Percentiles rank a stretch among this genome's conserved stretches.
phyloP scores from a whole-genome alignment of 148 eudicot genomes.

The Polygonum aviculare region DNA sequence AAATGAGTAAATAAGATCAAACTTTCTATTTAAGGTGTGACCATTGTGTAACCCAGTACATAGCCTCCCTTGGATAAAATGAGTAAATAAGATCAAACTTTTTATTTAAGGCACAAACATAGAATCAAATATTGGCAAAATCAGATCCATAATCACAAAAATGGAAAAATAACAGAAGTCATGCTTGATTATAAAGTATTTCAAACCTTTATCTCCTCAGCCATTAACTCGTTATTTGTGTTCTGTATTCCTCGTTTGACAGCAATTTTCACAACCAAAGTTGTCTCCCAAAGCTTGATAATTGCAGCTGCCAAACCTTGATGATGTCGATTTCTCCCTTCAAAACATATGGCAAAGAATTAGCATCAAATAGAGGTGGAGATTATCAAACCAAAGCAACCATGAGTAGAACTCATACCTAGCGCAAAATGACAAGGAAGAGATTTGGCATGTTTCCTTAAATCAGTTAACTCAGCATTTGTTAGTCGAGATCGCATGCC shows the following conservation, averaged over 20 bases:
- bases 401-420: constrained; percentile 35
- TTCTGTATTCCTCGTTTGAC: constrained; percentile 98
- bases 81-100: not conserved
- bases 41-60: not conserved
- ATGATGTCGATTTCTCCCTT: constrained; percentile 96
- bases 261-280: constrained; percentile 92
- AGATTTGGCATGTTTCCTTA: constrained; percentile 77
- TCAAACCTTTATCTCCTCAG: constrained; percentile 81
- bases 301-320: constrained; percentile 93
- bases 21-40: not conserved
- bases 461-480: constrained; percentile 74
- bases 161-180: not conserved
- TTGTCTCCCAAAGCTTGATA: constrained; percentile 95
- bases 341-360: constrained; percentile 12
- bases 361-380: constrained; percentile 10
- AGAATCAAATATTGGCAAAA: not conserved
- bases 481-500: constrained; percentile 76
- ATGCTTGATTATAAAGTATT: not conserved
- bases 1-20: not conserved
- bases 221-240: constrained; percentile 88
- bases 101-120: not conserved
- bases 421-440: constrained; percentile 99
- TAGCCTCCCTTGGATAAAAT: not conserved
- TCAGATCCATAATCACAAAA: not conserved
- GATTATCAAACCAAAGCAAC: constrained; percentile 10